A percentile compares a stretch with the other conserved stretches of the same genome.
Conservation (phyloP, 2,329 filamentous ascomycete genomes). For the Pleurostoma richardsiae region DNA sequence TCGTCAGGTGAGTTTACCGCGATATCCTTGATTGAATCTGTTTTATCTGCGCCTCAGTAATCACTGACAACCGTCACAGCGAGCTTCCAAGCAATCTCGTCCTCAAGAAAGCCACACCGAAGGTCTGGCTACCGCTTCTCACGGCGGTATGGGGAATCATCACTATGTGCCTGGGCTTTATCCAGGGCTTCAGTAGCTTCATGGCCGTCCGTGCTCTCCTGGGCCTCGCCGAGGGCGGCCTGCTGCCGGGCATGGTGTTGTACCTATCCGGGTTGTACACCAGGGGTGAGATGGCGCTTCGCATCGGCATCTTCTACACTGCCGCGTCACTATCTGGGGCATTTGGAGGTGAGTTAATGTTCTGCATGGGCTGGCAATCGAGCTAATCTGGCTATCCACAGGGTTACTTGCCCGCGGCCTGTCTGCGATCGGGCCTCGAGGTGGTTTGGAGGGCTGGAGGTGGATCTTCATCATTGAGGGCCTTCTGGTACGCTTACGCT, state of each 20-base stretch:
- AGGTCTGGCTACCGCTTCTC: conserved; percentile 54
- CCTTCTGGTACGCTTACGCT: conserved; percentile 31
- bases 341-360: conserved; percentile 42
- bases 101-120: conserved; percentile 55
- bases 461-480: conserved; percentile 62
- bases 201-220: conserved; percentile 56
- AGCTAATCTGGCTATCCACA: conserved; percentile 18
- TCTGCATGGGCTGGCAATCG: not conserved
- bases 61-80: conserved; percentile 23
- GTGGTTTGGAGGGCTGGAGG: conserved; percentile 51
- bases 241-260: conserved; percentile 63
- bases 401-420: conserved; percentile 54
- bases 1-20: conserved; percentile 39
- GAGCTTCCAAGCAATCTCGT: conserved; percentile 62
- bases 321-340: conserved; percentile 61
- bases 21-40: not conserved
- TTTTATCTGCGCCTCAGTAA: not conserved
- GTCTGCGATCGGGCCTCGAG: conserved; percentile 50
- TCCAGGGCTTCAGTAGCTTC: conserved; percentile 50
- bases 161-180: conserved; percentile 52
- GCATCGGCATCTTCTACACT: conserved; percentile 65
- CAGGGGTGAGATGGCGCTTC: conserved; percentile 52
- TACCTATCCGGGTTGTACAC: conserved; percentile 61
- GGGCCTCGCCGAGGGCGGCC: conserved; percentile 58
- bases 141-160: conserved; percentile 54